These are phyloP conservation scores for Dunaliella primolecta DNA, from an alignment of 139 green algal genomes.

Conservation along the genomic window DNA sequence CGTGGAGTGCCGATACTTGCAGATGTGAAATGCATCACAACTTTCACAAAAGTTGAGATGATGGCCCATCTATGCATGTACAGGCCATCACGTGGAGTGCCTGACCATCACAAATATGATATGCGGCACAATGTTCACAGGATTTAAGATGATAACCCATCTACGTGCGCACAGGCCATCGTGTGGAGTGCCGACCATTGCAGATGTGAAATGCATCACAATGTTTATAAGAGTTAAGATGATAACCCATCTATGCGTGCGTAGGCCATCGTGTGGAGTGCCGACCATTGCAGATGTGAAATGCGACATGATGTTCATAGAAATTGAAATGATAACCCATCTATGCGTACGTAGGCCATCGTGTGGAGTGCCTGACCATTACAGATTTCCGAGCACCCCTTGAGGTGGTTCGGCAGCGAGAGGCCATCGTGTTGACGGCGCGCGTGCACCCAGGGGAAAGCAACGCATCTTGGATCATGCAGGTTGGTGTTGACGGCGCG, in stretches of 20 bases:
- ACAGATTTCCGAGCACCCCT: slow-evolving; percentile 41
- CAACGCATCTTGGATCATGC: slow-evolving; percentile 72
- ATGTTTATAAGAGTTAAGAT: too few relatives aligned
- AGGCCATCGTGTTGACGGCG: slow-evolving; percentile 51
- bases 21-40: too few relatives aligned
- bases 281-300: slow-evolving; percentile 57
- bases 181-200: slow-evolving; percentile 47
- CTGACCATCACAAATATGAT: slow-evolving; percentile 61
- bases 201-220: too few relatives aligned
- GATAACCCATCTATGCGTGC: background rate
- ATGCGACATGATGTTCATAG: too few relatives aligned
- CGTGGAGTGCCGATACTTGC: slow-evolving; percentile 48
- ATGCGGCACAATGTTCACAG: too few relatives aligned
- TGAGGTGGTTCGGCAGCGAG: slow-evolving; percentile 30
- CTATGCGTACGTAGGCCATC: slow-evolving; percentile 14
- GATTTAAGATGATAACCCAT: too few relatives aligned
- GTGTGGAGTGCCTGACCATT: slow-evolving; percentile 50
- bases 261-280: slow-evolving; percentile 29
- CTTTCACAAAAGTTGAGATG: too few relatives aligned
- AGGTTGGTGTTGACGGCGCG: slow-evolving; percentile 19
- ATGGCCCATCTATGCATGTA: background rate
- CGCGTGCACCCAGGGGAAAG: slow-evolving; percentile 77
- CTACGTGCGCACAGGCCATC: slow-evolving; percentile 2
- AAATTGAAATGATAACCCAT: too few relatives aligned
- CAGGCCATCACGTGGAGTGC: slow-evolving; percentile 30